A percentile compares a stretch with the other conserved stretches of the same genome.
Evolutionary conservation across 176 grass and related monocot species (phyloP).

Genomic region (Cenchrus americanus): DNA sequence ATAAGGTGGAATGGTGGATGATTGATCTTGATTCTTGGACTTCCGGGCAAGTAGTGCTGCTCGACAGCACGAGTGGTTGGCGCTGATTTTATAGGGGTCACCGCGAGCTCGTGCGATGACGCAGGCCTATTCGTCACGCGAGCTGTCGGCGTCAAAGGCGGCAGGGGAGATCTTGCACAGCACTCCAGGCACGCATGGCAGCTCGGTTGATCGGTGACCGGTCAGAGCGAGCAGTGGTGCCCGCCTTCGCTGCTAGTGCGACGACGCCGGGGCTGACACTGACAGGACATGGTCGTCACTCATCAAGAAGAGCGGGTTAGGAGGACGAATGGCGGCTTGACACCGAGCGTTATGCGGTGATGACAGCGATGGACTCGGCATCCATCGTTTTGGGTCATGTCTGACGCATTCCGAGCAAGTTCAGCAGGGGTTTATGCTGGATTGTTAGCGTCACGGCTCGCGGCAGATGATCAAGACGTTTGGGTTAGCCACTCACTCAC

Average conservation of each 20-base stretch:
- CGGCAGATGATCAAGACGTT: too few species aligned
- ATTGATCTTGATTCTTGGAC: not conserved
- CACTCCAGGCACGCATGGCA: not conserved
- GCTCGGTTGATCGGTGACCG: not conserved
- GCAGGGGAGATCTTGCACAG: not conserved
- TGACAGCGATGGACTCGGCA: not conserved
- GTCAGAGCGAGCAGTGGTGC: not conserved
- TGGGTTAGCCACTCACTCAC: too few species aligned
- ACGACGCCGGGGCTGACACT: too few species aligned
- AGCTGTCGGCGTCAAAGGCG: not conserved
- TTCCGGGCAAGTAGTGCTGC: not conserved
- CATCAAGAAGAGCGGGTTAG: too few species aligned
- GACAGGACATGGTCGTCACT: too few species aligned
- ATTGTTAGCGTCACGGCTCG: too few species aligned
- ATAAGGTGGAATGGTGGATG: not conserved
- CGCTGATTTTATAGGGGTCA: slow-evolving; percentile 1
- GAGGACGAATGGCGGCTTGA: not conserved
- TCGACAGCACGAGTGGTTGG: not conserved
- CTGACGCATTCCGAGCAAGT: not conserved
- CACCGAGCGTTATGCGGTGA: not conserved
- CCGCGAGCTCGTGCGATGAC: not conserved
- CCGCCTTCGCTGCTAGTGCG: too few species aligned
- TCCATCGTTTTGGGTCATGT: not conserved
- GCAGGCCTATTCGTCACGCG: slow-evolving; percentile 30
- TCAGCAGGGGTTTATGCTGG: too few species aligned